Evolutionary conservation across 2,329 filamentous ascomycete species (phyloP), one percentile per base, ranked within the genome.

Genomic region (Pyricularia pennisetigena): DNA sequence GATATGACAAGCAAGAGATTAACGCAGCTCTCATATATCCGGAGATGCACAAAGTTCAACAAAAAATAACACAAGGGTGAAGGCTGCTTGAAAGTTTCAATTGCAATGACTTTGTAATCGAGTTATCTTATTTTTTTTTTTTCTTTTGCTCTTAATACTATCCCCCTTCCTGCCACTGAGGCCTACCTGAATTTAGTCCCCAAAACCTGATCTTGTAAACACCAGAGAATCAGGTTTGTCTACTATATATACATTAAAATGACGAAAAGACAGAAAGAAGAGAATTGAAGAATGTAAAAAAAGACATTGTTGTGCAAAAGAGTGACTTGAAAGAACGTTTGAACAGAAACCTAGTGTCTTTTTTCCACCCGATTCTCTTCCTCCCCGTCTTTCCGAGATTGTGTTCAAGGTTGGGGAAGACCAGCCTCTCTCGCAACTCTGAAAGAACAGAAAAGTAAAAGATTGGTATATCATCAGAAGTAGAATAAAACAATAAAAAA

Each of bases 161-260:
- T 8, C n/a, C n/a, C 23, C 54, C n/a, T 7, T 61, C 3, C 12
- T 49, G 41, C 41, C 41, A 49, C 41, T 49, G 41, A 49, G 41
- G 41, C 41, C 41, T 49, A 8, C 41, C 16, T 49, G 9, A n/a
- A n/a, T 49, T 49, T 49, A 49, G 41, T 20, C 16, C n/a, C n/a
- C 41, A 20, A 16, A 6, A n/a, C 20, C 41, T n/a, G 41, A 24
- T 24, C 57, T 26, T 24, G 23, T 3, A 10, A 61, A 61, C 57
- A 3, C 10, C 23, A 14, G 3, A 16, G n/a, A 26, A 61, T 24
- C n/a, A 61, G 24, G 24, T 61, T n/a, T 57, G 9, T 61, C n/a
- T 61, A 61, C 57, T 61, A 49, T 61, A 61, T 61, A 61, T 61
- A 61, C 57, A 61, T 61, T 61, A 61, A 26, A 61, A 61, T n/a